Evolutionary conservation across 768 basidiomycete species (phyloP), one percentile per base, ranked within the genome.

Genomic region (Lentinula aciculospora): DNA sequence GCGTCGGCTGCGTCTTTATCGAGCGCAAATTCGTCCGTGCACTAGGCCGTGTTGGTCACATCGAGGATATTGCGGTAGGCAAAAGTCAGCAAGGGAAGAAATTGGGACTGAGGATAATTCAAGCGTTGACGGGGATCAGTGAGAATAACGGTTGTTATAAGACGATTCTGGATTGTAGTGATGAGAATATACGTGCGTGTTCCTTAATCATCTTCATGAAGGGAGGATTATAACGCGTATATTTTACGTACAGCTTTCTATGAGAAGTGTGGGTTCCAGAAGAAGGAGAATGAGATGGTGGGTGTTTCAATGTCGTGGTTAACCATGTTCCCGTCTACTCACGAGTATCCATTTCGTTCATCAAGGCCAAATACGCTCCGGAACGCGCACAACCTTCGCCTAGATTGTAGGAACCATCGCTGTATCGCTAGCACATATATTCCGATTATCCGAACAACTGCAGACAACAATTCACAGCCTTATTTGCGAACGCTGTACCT

Each of bases 51-150:
- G 91, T 94, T 13, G 97, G 95, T 0, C 97, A 99, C 67, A 94
- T 99, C 61, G 97, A 99, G 73, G 97, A 99, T 69, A 97, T 99
- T 61, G 95, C 93, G 3, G 95, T 99, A 19, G 85, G 90, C 72
- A 85, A 88, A 72, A 76, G 71, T 42, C 83, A 89, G 73, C 94
- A 97, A 77, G 97, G 97, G 31, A 89, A 88, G 74, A 94, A 92
- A 71, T 79, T 99, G 31, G 97, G 97, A 0, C 70, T 91, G 72
- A 80, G 87, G 63, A 78, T 98, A 64, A 94, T 99, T 67, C 81
- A 92, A 64, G 88, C 91, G 4, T 78, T 98, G 64, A 91, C 89
- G 2, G 80, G 79, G 53, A 86, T 98, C 66, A 90, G 92, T 69
- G 88, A 94, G 81, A 74, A 70, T 61, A 73, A 76, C 60, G 86